phyloP scores from a whole-genome alignment of 768 basidiomycete species.

The Strobilomyces dryophilus region DNA sequence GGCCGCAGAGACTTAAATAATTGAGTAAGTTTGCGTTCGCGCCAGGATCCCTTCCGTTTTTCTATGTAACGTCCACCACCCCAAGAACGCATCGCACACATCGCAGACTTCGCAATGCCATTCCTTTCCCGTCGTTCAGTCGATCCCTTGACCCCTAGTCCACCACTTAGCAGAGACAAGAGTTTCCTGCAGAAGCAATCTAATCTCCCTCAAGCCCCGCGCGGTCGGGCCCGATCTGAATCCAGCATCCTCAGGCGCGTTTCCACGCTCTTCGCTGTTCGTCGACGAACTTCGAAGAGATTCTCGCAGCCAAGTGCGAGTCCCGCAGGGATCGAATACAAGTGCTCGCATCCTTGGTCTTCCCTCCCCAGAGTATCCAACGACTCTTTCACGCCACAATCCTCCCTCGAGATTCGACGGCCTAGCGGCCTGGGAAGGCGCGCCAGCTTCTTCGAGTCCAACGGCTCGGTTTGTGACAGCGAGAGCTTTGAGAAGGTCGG shows the following conservation, averaged over 20 bases:
- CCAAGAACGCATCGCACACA: not conserved
- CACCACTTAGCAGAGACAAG: slow-evolving; percentile 4
- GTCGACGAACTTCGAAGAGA: slow-evolving; percentile 21
- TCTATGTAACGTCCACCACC: slow-evolving; percentile 15
- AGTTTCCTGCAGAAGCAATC: not conserved
- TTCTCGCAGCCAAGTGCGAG: slow-evolving; percentile 2
- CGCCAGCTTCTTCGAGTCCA: slow-evolving; percentile 24
- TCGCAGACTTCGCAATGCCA: slow-evolving; percentile 14
- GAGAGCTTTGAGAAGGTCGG: slow-evolving; percentile 1
- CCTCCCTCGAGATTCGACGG: slow-evolving; percentile 31
- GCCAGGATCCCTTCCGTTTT: not conserved
- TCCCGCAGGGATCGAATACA: slow-evolving; percentile 16
- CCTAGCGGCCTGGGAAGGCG: slow-evolving; percentile 31
- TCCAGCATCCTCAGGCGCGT: slow-evolving; percentile 26
- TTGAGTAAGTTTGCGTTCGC: slow-evolving; percentile 7
- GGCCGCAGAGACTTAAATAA: slow-evolving; percentile 19
- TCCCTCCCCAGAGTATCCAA: slow-evolving; percentile 22
- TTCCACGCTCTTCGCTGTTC: slow-evolving; percentile 23
- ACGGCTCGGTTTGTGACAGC: slow-evolving; percentile 6
- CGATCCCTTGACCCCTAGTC: slow-evolving; percentile 15
- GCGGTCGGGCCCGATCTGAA: slow-evolving; percentile 24
- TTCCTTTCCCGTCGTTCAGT: slow-evolving; percentile 29
- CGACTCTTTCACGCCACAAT: slow-evolving; percentile 11
- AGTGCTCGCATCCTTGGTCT: slow-evolving; percentile 8
- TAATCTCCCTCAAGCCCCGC: slow-evolving; percentile 7